Base-by-base conservation (phyloP, 495 filamentous ascomycete genomes). In the Penicillium coprophilum region DNA sequence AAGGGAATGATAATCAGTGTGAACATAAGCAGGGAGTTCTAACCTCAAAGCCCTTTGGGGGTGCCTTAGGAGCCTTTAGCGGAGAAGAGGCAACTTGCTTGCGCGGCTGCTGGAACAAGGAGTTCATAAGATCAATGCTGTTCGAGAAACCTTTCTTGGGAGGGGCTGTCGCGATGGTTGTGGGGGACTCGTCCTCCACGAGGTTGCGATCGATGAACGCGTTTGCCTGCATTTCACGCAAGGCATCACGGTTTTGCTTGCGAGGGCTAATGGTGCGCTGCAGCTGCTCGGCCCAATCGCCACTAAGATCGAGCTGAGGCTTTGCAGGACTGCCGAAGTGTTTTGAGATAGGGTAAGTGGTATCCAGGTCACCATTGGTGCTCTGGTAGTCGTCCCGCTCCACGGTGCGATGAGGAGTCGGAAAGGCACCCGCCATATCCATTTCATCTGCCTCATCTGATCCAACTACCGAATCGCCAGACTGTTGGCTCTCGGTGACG, bases 91-190 rank as follows among this genome's bases (percentile, higher is more conserved):
- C 71, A 65, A 58, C 58, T 40, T 71, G 69, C 64, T 71, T 73
- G 53, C 66, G 64, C 17, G 71, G 68, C 48, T 72, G 63, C 61
- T 86, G 82, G 69, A 92, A 96, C 46, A 96, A 67, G 44, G 90
- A 95, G 63, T 95, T 88, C 91, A 96, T 95, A 70, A 96, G 66
- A 73, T 96, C 91, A 66, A 96, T 92, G 62, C 85, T 89, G 20
- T 84, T 92, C 6, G 82, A 75, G 66, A 96, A 91, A 0, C 81
- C 82, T 47, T 81, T 80, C 48, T 79, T 76, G 46, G 80, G 79
- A 11, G 66, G 60, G 50, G 57, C 65, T 24, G 62, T 55, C 23
- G 62, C 55, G 48, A 64, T 60, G 40, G 53, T 63, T 36, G 69
- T 73, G 34, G 73, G 68, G 31, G 72, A 73, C 24, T 55, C 62